These are phyloP conservation scores for Aureobasidium sp. DNA, from an alignment of 2,329 filamentous ascomycete genomes.

Conservation along the genomic window DNA sequence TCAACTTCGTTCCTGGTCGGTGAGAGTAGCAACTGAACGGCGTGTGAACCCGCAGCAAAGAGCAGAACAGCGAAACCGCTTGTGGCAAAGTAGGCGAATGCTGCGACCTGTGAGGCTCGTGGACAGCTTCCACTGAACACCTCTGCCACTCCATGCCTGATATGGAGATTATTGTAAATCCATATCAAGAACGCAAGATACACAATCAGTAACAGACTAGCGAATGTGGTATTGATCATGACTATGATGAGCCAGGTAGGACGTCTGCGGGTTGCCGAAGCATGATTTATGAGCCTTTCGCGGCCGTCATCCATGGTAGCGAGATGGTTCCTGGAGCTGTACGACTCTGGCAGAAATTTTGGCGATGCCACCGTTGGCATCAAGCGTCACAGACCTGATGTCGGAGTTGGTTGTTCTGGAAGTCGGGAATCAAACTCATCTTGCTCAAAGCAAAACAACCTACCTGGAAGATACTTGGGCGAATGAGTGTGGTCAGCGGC, in stretches of 20 bases:
- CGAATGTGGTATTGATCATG: neutral
- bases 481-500: neutral
- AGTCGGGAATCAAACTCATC: neutral
- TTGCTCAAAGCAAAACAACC: neutral
- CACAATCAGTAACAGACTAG: neutral
- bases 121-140: neutral
- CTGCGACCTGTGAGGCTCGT: neutral
- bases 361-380: neutral
- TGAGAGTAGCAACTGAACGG: neutral
- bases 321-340: neutral
- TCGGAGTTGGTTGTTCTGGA: neutral
- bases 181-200: neutral
- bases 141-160: neutral
- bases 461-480: neutral
- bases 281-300: neutral
- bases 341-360: neutral
- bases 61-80: neutral
- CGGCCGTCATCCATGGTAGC: neutral
- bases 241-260: constrained; percentile 1
- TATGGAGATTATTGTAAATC: neutral
- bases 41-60: neutral
- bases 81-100: neutral
- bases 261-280: neutral
- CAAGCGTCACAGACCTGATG: neutral
- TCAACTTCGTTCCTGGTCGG: constrained; percentile 2